Conservation (phyloP, 2,329 filamentous ascomycete species). For the Teratosphaeria zuluensis region DNA sequence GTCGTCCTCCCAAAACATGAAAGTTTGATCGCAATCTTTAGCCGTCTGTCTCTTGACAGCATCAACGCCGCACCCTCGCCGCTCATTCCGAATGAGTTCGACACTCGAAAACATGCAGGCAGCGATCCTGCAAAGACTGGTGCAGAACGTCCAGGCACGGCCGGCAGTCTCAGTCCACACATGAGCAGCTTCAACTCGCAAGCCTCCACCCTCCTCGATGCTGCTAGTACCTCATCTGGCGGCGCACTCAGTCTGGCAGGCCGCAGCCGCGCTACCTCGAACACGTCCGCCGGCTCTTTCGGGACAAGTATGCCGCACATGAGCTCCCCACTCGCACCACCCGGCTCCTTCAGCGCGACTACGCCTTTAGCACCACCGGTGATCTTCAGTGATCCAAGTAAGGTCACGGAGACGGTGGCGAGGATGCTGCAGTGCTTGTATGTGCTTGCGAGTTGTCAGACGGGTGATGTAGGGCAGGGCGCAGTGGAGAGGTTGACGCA, state of each 20-base stretch:
- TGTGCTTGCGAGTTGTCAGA: conserved; percentile 70
- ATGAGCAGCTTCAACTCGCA: conserved; percentile 73
- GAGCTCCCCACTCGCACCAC: conserved; percentile 12
- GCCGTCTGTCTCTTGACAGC: conserved; percentile 76
- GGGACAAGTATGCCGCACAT: conserved; percentile 29
- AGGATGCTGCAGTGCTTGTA: conserved; percentile 94
- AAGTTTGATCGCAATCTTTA: conserved; percentile 79
- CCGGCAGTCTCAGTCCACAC: conserved; percentile 63
- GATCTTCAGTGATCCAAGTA: conserved; percentile 38
- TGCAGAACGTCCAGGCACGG: conserved; percentile 47
- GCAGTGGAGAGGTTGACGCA: conserved; percentile 77
- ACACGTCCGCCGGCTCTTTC: conserved; percentile 53
- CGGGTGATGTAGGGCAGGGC: conserved; percentile 60
- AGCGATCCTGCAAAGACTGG: conserved; percentile 24
- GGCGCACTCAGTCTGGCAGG: conserved; percentile 35
- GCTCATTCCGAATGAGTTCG: conserved; percentile 6
- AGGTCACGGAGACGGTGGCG: conserved; percentile 88
- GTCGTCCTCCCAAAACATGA: conserved; percentile 86
- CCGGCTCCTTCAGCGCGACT: conserved; percentile 13
- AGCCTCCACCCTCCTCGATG: conserved; percentile 67
- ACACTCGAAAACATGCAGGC: conserved; percentile 18
- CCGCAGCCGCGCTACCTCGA: conserved; percentile 74
- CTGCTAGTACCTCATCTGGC: conserved; percentile 38
- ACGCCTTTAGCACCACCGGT: conserved; percentile 9
- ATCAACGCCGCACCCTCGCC: conserved; percentile 37